A percentile compares a stretch with the other conserved stretches of the same genome.
Conservation (phyloP, 768 basidiomycete species). For the Macrolepiota dolichaula region DNA sequence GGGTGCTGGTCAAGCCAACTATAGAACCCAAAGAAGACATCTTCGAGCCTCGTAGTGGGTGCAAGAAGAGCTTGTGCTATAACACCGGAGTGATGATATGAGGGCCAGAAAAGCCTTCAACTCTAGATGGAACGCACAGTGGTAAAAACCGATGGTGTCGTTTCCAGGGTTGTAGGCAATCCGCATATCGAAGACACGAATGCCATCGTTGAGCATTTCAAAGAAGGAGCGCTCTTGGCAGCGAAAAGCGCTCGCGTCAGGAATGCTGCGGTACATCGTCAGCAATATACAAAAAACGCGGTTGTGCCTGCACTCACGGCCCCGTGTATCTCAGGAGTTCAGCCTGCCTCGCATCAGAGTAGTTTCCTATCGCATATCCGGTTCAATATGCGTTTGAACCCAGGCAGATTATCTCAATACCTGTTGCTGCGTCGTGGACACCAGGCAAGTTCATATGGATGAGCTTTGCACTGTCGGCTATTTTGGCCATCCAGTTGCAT, state of each 20-base stretch:
- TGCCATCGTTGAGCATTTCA: slow-evolving; percentile 43
- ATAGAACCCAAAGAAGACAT: slow-evolving; percentile 50
- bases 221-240: slow-evolving; percentile 46
- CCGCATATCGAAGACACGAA: slow-evolving; percentile 49
- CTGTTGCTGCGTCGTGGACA: slow-evolving; percentile 47
- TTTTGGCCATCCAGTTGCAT: slow-evolving; percentile 43
- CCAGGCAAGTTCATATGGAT: slow-evolving; percentile 52
- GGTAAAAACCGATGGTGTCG: slow-evolving; percentile 47
- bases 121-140: slow-evolving; percentile 27
- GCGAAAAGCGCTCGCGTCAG: slow-evolving; percentile 29
- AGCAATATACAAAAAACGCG: not conserved
- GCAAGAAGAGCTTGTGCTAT: slow-evolving; percentile 38
- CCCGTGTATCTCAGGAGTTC: slow-evolving; percentile 41
- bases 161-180: slow-evolving; percentile 49
- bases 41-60: slow-evolving; percentile 42
- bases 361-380: slow-evolving; percentile 33
- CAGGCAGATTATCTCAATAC: slow-evolving; percentile 21
- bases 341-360: slow-evolving; percentile 37
- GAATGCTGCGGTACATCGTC: slow-evolving; percentile 21
- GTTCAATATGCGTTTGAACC: not conserved
- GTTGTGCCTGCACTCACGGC: slow-evolving; percentile 25
- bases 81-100: not conserved
- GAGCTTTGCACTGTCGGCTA: slow-evolving; percentile 38
- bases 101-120: not conserved
- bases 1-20: slow-evolving; percentile 49